Percentiles rank a stretch among this genome's conserved stretches.
Evolutionary conservation across 306 rosid species (phyloP).

Genomic region (Gastrolobium villosum): DNA sequence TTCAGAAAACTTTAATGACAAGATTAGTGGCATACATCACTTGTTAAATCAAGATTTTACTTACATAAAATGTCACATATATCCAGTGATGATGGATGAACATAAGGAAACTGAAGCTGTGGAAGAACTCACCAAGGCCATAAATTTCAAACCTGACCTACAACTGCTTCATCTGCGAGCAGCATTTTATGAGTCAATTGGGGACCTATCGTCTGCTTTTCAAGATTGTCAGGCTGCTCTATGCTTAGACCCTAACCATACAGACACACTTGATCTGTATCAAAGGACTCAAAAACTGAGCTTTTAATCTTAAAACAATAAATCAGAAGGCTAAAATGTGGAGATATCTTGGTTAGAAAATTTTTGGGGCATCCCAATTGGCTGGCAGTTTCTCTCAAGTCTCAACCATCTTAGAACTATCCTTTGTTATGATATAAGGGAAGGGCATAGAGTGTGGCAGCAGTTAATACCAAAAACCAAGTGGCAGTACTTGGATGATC

Average conservation of each 20-base stretch:
- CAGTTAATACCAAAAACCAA: not conserved
- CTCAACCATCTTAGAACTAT: not conserved
- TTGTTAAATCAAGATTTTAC: slow-evolving; percentile 40
- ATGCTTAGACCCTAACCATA: slow-evolving; percentile 77
- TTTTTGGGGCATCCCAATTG: slow-evolving; percentile 12
- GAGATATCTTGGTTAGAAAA: slow-evolving; percentile 22
- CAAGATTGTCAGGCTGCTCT: slow-evolving; percentile 86
- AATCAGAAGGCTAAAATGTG: slow-evolving; percentile 16
- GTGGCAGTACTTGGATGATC: slow-evolving; percentile 33
- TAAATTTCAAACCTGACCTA: slow-evolving; percentile 75
- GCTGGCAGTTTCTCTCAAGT: not conserved
- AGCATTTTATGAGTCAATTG: slow-evolving; percentile 75
- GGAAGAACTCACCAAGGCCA: slow-evolving; percentile 72
- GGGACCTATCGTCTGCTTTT: slow-evolving; percentile 59
- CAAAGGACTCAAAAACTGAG: slow-evolving; percentile 56
- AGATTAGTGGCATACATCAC: not conserved
- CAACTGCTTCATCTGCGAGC: slow-evolving; percentile 87
- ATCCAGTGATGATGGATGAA: slow-evolving; percentile 85
- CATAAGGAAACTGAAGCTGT: slow-evolving; percentile 77
- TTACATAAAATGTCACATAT: slow-evolving; percentile 44
- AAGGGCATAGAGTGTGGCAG: slow-evolving; percentile 27
- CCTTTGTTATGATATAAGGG: slow-evolving; percentile 11
- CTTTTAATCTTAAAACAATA: slow-evolving; percentile 5
- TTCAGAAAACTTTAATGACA: not conserved
- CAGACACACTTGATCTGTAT: slow-evolving; percentile 73